Conservation (phyloP, 306 rosid genomes). For the Fragaria nilgerrensis region DNA sequence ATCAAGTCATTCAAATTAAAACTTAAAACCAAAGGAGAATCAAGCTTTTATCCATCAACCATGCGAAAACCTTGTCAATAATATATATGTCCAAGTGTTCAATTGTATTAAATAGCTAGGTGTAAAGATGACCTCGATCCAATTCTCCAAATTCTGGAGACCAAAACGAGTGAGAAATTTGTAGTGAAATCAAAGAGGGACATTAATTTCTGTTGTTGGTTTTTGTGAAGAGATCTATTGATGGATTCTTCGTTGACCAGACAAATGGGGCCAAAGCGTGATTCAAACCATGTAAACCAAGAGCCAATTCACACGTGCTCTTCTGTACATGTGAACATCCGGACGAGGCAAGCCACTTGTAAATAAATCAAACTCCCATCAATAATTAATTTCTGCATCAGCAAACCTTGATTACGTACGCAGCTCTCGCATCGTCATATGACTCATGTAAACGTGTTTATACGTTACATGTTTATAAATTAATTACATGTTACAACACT, state of each 20-base stretch:
- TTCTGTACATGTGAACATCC: constrained; percentile 4
- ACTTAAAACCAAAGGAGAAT: too few relatives aligned
- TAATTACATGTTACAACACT: too few relatives aligned
- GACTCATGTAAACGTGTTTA: too few relatives aligned
- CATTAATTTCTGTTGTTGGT: background rate
- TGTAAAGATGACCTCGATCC: background rate
- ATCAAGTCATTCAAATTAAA: too few relatives aligned
- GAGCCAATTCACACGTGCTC: constrained; percentile 19
- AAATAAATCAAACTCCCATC: background rate
- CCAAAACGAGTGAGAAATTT: background rate
- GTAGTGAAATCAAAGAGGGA: background rate
- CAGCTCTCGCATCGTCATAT: background rate
- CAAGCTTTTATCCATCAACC: too few relatives aligned
- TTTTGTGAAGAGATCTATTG: background rate
- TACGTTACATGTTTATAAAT: too few relatives aligned
- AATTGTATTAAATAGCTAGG: background rate
- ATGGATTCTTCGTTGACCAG: background rate
- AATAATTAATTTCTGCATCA: background rate
- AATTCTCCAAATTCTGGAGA: background rate
- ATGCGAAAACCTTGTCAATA: too few relatives aligned
- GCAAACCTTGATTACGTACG: background rate
- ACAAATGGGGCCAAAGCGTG: constrained; percentile 6
- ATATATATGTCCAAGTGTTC: too few relatives aligned
- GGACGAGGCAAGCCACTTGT: background rate
- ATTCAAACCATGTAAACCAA: constrained; percentile 7